Evolutionary conservation across 306 rosid species (phyloP).

Genomic region (Pyrus communis): DNA sequence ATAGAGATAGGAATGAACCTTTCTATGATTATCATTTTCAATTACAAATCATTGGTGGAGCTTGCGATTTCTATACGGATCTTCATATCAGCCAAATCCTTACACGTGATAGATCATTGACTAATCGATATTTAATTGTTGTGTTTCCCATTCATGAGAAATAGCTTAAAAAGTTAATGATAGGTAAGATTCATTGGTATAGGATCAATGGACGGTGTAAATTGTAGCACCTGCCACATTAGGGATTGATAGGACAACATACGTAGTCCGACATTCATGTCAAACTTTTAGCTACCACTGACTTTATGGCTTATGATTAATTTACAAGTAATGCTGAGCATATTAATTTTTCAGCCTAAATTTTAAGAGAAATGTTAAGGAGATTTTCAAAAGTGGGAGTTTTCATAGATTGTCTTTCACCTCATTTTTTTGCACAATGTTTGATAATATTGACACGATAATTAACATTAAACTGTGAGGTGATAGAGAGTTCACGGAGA

Average conservation of each 20-base stretch:
- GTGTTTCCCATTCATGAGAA: not conserved
- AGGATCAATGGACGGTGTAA: not conserved
- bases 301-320: not conserved
- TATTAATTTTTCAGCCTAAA: too few species aligned
- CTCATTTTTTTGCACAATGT: too few species aligned
- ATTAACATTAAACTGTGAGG: too few species aligned
- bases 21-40: not conserved
- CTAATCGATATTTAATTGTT: not conserved
- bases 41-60: not conserved
- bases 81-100: not conserved
- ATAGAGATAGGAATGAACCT: slow-evolving; percentile 10
- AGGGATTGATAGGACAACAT: not conserved
- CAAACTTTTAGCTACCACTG: not conserved
- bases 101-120: slow-evolving; percentile 9
- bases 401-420: too few species aligned
- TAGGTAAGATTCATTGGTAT: not conserved
- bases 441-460: too few species aligned
- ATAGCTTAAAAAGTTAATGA: not conserved
- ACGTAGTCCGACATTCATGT: not conserved
- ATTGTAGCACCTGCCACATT: not conserved
- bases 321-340: too few species aligned
- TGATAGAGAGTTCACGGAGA: too few species aligned
- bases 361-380: too few species aligned
- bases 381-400: too few species aligned
- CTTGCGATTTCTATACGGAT: not conserved